A percentile compares a stretch with the other conserved stretches of the same genome.
Evolutionary conservation across 192 early-diverging fungal species (phyloP).

Genomic region (Podila clonocystis): DNA sequence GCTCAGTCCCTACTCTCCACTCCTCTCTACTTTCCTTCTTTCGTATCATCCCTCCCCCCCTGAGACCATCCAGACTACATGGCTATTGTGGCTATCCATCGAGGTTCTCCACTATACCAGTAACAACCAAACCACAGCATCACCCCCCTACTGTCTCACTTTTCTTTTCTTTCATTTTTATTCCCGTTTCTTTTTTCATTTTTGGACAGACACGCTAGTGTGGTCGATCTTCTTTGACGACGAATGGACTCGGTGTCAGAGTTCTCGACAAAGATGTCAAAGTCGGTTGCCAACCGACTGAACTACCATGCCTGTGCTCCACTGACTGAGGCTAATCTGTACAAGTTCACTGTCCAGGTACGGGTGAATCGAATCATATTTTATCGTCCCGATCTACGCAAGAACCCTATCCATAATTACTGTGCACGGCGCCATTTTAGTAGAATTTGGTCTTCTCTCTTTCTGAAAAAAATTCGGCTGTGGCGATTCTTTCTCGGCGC

Average conservation of each 20-base stretch:
- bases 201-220: neutral
- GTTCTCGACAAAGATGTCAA: slow-evolving; percentile 40
- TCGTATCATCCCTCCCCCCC: neutral
- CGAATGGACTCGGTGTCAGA: slow-evolving; percentile 31
- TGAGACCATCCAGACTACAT: neutral
- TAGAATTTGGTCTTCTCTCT: no score
- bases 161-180: neutral
- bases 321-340: slow-evolving; percentile 41
- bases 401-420: no score
- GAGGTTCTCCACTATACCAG: neutral
- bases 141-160: neutral
- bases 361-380: neutral
- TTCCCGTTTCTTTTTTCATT: neutral
- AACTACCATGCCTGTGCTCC: slow-evolving; percentile 3
- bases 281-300: slow-evolving; percentile 15
- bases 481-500: no score
- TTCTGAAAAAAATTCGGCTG: no score
- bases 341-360: slow-evolving; percentile 44
- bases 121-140: slow-evolving; percentile 1
- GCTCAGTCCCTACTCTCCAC: neutral
- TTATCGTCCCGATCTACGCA: no score
- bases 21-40: neutral
- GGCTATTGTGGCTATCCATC: no score
- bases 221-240: neutral
- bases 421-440: no score